Percentiles rank a stretch among this genome's conserved stretches.
phyloP scores from a whole-genome alignment of 306 rosid species.

The Cicer cuneatum region DNA sequence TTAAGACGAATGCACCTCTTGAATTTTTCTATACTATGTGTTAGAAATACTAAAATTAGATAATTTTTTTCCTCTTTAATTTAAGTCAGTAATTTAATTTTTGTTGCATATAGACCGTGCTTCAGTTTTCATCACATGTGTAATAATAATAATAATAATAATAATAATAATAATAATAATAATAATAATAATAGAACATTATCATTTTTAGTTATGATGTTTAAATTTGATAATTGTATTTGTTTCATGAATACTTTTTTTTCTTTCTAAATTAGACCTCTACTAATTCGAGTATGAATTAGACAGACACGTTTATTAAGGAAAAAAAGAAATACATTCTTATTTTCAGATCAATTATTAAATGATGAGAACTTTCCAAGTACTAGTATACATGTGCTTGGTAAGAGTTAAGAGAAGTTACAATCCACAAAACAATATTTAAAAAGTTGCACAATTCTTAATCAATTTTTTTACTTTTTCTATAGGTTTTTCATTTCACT shows the following conservation, averaged over 20 bases:
- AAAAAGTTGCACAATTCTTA: background rate
- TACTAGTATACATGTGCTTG: background rate
- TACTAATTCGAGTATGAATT: background rate
- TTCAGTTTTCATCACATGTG: too few relatives aligned
- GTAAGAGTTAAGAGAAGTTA: conserved; percentile 4
- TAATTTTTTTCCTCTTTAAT: too few relatives aligned
- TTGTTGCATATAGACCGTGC: too few relatives aligned
- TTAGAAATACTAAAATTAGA: too few relatives aligned
- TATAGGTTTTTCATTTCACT: background rate
- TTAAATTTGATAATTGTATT: background rate
- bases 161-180: too few relatives aligned
- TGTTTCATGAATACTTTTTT: background rate
- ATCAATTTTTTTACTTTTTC: background rate
- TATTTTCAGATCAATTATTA: background rate
- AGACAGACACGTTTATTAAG: background rate
- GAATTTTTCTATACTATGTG: too few relatives aligned
- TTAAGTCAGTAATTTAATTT: too few relatives aligned
- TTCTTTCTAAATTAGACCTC: background rate
- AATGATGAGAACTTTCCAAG: background rate
- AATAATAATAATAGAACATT: too few relatives aligned
- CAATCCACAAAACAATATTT: background rate
- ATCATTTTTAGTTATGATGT: background rate
- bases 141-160: too few relatives aligned
- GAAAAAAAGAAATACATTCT: background rate
- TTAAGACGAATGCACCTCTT: too few relatives aligned